phyloP scores from a whole-genome alignment of 345 rosid species.

The Fremontodendron californicum region DNA sequence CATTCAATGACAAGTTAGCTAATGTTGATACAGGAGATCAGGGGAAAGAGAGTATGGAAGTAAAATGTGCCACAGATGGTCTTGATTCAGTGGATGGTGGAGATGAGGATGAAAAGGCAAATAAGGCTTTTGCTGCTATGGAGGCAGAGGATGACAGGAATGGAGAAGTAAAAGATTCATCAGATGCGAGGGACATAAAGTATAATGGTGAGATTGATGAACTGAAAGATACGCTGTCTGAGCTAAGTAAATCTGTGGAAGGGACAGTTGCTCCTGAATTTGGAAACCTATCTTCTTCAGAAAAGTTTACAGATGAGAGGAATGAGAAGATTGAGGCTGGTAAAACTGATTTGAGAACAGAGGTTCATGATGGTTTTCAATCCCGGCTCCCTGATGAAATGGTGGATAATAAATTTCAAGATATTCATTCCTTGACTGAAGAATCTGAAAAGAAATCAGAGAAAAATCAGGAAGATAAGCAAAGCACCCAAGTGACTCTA shows the following conservation, averaged over 20 bases:
- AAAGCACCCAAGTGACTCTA: constrained; percentile 19
- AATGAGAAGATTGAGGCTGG: constrained; percentile 22
- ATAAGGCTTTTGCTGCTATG: not conserved
- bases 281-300: constrained; percentile 20
- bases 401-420: constrained; percentile 26
- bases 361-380: constrained; percentile 21
- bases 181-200: constrained; percentile 10
- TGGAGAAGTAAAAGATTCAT: constrained; percentile 20
- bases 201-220: constrained; percentile 13
- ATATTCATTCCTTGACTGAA: constrained; percentile 23
- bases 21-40: constrained; percentile 15
- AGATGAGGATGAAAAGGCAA: constrained; percentile 14
- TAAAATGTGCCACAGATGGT: constrained; percentile 11
- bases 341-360: constrained; percentile 21
- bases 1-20: constrained; percentile 10
- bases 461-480: constrained; percentile 23
- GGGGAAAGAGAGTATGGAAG: constrained; percentile 16
- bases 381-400: constrained; percentile 23
- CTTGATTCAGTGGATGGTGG: constrained; percentile 12
- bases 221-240: constrained; percentile 14
- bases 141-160: constrained; percentile 12
- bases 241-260: constrained; percentile 11
- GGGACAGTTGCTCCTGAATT: constrained; percentile 15
- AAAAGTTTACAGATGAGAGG: constrained; percentile 20
- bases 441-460: constrained; percentile 30